These are phyloP conservation scores for Globisporangium yorkense DNA, from an alignment of 352 stramenopile species.

Conservation along the genomic window DNA sequence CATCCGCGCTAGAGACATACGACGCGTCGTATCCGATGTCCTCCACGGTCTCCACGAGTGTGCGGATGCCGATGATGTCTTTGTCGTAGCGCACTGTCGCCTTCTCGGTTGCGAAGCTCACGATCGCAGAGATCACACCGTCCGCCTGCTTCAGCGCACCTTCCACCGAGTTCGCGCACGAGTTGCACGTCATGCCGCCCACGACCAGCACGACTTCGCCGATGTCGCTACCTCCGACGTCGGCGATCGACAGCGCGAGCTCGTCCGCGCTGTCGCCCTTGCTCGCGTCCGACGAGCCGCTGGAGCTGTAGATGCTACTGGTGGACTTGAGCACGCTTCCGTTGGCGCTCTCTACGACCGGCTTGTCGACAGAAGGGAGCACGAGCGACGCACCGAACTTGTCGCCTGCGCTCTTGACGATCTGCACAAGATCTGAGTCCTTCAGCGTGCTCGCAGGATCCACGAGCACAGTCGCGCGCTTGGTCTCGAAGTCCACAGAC, in stretches of 20 bases:
- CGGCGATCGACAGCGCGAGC: conserved; percentile 28
- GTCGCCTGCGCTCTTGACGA: conserved; percentile 28
- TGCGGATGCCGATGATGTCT: conserved; percentile 67
- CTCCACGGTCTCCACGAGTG: conserved; percentile 85
- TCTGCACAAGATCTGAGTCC: conserved; percentile 51
- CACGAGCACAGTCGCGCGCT: conserved; percentile 55
- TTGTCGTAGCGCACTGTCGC: conserved; percentile 75
- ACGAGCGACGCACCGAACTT: conserved; percentile 26
- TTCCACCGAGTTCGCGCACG: conserved; percentile 89
- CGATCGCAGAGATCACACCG: conserved; percentile 69
- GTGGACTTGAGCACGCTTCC: conserved; percentile 6
- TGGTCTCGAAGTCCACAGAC: conserved; percentile 59
- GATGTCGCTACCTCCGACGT: conserved; percentile 31
- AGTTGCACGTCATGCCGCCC: conserved; percentile 91
- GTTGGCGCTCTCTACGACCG: neutral
- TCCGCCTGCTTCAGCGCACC: conserved; percentile 66
- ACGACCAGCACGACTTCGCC: conserved; percentile 61
- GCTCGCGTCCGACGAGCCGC: conserved; percentile 3
- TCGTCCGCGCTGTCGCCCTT: conserved; percentile 18
- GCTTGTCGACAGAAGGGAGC: neutral
- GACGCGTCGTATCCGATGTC: conserved; percentile 87
- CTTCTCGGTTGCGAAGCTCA: conserved; percentile 88
- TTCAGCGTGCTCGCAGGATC: conserved; percentile 51
- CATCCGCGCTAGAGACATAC: conserved; percentile 55
- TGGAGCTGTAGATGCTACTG: conserved; percentile 5